Evolutionary conservation across 1,284 basidiomycete species (phyloP).

Genomic region (Malassezia sympodialis): DNA sequence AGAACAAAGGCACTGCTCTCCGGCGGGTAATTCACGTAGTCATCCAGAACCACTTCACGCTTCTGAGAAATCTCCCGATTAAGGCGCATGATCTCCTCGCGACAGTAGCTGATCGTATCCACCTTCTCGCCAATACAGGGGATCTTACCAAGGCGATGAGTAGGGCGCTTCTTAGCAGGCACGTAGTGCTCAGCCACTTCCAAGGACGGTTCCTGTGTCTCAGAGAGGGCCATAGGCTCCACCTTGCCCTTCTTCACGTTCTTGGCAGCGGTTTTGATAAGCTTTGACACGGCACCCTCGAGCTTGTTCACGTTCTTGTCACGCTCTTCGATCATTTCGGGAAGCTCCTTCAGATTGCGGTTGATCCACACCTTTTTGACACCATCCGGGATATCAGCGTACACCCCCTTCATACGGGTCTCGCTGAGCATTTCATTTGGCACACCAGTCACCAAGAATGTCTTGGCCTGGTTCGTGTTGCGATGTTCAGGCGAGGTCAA

Average conservation of each 20-base stretch:
- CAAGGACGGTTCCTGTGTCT: slow-evolving; percentile 19
- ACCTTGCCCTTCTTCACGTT: slow-evolving; percentile 47
- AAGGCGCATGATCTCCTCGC: slow-evolving; percentile 55
- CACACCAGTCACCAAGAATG: slow-evolving; percentile 77
- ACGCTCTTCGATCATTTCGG: slow-evolving; percentile 69
- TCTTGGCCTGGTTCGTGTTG: slow-evolving; percentile 67
- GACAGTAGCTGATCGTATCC: slow-evolving; percentile 76
- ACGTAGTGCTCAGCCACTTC: slow-evolving; percentile 39
- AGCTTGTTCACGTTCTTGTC: slow-evolving; percentile 65
- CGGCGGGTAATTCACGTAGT: slow-evolving; percentile 55
- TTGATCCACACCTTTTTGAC: slow-evolving; percentile 83
- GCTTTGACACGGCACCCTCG: slow-evolving; percentile 69
- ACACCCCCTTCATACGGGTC: slow-evolving; percentile 60
- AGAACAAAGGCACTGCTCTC: slow-evolving; percentile 63
- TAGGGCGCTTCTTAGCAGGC: slow-evolving; percentile 56
- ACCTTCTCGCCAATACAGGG: slow-evolving; percentile 62
- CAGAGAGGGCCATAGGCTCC: slow-evolving; percentile 17
- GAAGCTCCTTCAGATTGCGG: slow-evolving; percentile 68
- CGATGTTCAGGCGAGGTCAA: slow-evolving; percentile 67
- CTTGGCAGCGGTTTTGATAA: slow-evolving; percentile 67
- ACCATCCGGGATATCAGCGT: slow-evolving; percentile 68
- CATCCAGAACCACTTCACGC: slow-evolving; percentile 58
- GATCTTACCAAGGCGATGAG: slow-evolving; percentile 61
- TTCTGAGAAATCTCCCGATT: slow-evolving; percentile 53
- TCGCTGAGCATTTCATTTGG: slow-evolving; percentile 64